Percentiles rank a stretch among this genome's conserved stretches.
phyloP scores from a whole-genome alignment of 2,329 filamentous ascomycete species.

The Ilyonectria destructans region DNA sequence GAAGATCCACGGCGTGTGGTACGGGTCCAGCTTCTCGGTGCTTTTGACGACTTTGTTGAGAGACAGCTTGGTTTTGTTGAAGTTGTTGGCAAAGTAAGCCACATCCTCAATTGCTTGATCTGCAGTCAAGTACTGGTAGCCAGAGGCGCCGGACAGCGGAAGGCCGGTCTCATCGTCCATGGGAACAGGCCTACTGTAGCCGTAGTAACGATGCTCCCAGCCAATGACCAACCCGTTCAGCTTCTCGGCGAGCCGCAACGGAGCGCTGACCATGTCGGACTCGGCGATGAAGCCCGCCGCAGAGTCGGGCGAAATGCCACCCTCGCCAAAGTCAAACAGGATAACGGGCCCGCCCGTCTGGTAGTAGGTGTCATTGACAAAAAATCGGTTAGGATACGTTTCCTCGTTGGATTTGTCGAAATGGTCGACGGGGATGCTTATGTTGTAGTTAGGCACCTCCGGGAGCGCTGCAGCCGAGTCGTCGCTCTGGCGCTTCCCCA shows the following conservation, averaged over 20 bases:
- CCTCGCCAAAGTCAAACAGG: slow-evolving; percentile 46
- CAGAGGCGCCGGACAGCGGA: slow-evolving; percentile 21
- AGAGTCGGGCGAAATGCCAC: slow-evolving; percentile 19
- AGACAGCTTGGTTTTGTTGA: slow-evolving; percentile 55
- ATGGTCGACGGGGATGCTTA: slow-evolving; percentile 42
- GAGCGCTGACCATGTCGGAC: slow-evolving; percentile 23
- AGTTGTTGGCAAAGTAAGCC: slow-evolving; percentile 51
- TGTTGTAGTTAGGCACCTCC: slow-evolving; percentile 32
- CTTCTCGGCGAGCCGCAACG: slow-evolving; percentile 41
- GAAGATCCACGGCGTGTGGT: slow-evolving; percentile 67
- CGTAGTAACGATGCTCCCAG: slow-evolving; percentile 50
- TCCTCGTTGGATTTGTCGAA: slow-evolving; percentile 39
- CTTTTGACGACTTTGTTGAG: slow-evolving; percentile 58
- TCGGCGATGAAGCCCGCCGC: slow-evolving; percentile 34
- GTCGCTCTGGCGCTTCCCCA: slow-evolving; percentile 12
- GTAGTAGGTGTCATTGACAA: slow-evolving; percentile 47
- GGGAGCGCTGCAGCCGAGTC: background rate
- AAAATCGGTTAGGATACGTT: slow-evolving; percentile 44
- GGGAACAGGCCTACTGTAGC: slow-evolving; percentile 41
- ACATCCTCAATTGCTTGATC: slow-evolving; percentile 51
- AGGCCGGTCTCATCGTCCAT: slow-evolving; percentile 34
- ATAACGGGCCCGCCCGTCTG: slow-evolving; percentile 44
- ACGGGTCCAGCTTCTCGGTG: slow-evolving; percentile 51
- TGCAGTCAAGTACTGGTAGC: slow-evolving; percentile 46
- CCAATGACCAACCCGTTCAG: slow-evolving; percentile 43